Evolutionary conservation across 768 basidiomycete genomes (phyloP).

Genomic region (Macrolepiota fuliginosa): DNA sequence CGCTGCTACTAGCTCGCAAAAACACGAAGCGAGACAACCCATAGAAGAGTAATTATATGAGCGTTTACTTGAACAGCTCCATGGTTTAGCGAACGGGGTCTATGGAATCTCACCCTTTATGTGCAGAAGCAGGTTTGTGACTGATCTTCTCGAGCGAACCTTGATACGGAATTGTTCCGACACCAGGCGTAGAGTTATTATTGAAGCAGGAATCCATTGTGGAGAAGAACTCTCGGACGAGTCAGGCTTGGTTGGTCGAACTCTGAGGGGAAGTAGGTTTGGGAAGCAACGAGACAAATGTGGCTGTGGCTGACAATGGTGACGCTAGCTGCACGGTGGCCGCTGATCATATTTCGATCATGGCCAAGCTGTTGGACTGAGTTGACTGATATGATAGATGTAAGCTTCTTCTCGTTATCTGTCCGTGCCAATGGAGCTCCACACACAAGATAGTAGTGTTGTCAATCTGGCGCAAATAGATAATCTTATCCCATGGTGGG

Average conservation of each 20-base stretch:
- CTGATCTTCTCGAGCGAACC: constrained; percentile 15
- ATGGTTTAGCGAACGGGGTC: background rate
- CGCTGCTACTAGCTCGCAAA: background rate
- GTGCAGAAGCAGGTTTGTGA: constrained; percentile 14
- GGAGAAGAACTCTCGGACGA: constrained; percentile 11
- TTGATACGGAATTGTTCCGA: constrained; percentile 12
- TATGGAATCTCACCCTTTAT: constrained; percentile 11
- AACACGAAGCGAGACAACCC: background rate
- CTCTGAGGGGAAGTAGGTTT: background rate
- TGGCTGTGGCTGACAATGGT: constrained; percentile 16
- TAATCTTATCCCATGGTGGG: background rate
- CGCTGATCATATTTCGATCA: constrained; percentile 14
- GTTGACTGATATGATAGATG: background rate
- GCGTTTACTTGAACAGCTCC: constrained; percentile 1
- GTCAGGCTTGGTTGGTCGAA: constrained; percentile 6
- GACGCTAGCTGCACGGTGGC: background rate
- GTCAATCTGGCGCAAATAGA: background rate
- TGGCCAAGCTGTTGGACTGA: constrained; percentile 10
- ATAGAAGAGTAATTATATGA: background rate
- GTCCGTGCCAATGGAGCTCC: background rate
- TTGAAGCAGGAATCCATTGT: constrained; percentile 10
- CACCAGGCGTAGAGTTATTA: constrained; percentile 10
- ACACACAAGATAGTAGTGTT: background rate
- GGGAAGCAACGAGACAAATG: constrained; percentile 8
- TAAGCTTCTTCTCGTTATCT: background rate